Conservation (phyloP, 768 basidiomycete species). For the Solioccasus polychromus region DNA sequence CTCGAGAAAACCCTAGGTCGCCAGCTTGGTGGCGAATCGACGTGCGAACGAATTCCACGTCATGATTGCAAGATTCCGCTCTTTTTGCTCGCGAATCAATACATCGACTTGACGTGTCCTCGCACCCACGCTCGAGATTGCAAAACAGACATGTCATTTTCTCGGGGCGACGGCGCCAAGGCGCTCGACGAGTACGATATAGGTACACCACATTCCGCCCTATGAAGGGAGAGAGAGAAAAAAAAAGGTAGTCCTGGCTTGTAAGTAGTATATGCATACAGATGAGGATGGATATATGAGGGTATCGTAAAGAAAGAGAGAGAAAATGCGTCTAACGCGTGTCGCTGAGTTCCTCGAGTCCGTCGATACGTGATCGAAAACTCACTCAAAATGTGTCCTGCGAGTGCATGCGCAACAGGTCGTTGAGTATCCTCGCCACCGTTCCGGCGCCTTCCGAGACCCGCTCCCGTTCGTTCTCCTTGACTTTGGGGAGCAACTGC, state of each 20-base stretch:
- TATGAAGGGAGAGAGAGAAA: too few species aligned
- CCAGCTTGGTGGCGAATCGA: too few species aligned
- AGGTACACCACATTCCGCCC: constrained; percentile 20
- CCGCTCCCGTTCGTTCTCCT: constrained; percentile 58
- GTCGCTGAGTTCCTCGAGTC: too few species aligned
- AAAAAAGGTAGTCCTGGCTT: too few species aligned
- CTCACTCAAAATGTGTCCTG: constrained; percentile 38
- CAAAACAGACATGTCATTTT: constrained; percentile 4
- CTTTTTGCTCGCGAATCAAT: too few species aligned
- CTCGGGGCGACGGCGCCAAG: neutral
- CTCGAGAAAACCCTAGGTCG: too few species aligned
- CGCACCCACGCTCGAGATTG: too few species aligned
- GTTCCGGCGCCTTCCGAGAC: constrained; percentile 71
- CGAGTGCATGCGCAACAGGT: constrained; percentile 55
- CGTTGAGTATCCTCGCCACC: constrained; percentile 70
- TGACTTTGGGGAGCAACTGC: constrained; percentile 61
- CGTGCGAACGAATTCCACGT: too few species aligned
- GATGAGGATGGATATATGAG: constrained; percentile 27
- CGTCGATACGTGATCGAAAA: neutral
- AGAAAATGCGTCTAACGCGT: constrained; percentile 15
- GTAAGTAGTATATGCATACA: constrained; percentile 25
- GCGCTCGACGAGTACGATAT: too few species aligned
- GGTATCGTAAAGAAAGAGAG: constrained; percentile 28
- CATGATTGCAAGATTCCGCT: too few species aligned
- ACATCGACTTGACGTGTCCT: too few species aligned